phyloP scores from a whole-genome alignment of 2,329 filamentous ascomycete genomes.

The Talaromyces pinophilus region DNA sequence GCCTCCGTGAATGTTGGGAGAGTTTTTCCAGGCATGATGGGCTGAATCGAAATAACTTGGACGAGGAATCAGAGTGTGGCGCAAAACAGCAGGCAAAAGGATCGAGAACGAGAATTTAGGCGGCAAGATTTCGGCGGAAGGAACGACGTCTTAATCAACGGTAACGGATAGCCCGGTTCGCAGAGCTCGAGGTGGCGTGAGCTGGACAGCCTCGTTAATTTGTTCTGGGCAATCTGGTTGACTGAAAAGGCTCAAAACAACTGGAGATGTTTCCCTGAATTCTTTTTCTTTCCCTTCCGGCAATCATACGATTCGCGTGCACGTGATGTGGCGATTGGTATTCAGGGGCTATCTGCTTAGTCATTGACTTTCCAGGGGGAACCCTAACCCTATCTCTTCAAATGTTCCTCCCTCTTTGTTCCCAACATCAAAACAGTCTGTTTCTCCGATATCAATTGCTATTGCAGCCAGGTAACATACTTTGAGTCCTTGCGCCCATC shows the following conservation, averaged over 20 bases:
- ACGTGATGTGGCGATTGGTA: constrained; percentile 19
- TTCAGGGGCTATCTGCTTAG: constrained; percentile 17
- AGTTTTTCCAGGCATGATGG: constrained; percentile 72
- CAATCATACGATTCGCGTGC: constrained; percentile 13
- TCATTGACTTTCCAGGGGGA: neutral
- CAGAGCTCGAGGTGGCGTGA: constrained; percentile 9
- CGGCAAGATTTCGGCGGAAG: constrained; percentile 9
- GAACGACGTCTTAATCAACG: neutral
- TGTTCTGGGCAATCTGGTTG: neutral
- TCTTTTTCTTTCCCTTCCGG: constrained; percentile 6
- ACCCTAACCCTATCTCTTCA: neutral
- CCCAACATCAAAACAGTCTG: neutral
- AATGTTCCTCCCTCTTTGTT: neutral
- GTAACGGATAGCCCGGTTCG: constrained; percentile 1
- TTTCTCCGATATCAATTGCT: neutral
- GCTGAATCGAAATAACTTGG: neutral
- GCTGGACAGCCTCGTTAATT: neutral
- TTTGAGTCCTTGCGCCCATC: neutral
- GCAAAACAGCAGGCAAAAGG: neutral
- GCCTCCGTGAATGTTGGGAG: constrained; percentile 79
- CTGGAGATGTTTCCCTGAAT: neutral
- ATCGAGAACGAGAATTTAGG: neutral
- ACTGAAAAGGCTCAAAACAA: neutral
- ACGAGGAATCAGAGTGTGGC: neutral
- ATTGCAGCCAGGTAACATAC: neutral